Evolutionary conservation across 1,139 yeast species (phyloP), one percentile per base, ranked within the genome.

Genomic region (Yamadazyma epiphylla): DNA sequence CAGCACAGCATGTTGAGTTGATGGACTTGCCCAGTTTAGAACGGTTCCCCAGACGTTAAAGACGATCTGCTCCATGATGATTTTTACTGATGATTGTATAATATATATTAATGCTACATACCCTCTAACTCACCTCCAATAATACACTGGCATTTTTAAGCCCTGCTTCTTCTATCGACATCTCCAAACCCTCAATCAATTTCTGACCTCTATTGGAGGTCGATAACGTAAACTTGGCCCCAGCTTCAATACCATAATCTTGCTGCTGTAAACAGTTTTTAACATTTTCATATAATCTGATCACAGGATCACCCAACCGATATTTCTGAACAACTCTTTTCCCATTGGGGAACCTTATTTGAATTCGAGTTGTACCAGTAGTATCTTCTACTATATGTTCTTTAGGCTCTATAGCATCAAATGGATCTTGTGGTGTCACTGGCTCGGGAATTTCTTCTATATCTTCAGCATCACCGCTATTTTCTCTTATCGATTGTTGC

Each of bases 321-420:
- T 91, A 84, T 41, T 87, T 73, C 36, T 87, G 80, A n/a, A 91
- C 81, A 10, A 82, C 60, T 39, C 97, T 67, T 33, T 80, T 73
- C 14, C 97, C 97, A 46, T 83, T 88, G 12, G 94, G 94, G 25
- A 87, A 74, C 36, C 97, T 70, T 13, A 94, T 71, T 55, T 91
- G 98, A 15, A 94, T 74, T 45, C 98, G 66, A 1, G 96, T 86
- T 1, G 77, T 71, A 1, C 71, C 57, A 3, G 70, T 69, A 0
- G 78, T 70, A n/a, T 57, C 55, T 1, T 77, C 62, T 42, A 85
- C 95, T 0, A 60, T 59, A 35, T 79, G 78, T 21, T 69, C 66
- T 1, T 51, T 44, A 0, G 91, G 67, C 13, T 47, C 35, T 13
- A 80, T 76, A 0, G 57, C 32, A 5, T 67, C 70, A 41, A 77